Conservation (phyloP, 345 rosid species). For the Boechera retrofracta region DNA sequence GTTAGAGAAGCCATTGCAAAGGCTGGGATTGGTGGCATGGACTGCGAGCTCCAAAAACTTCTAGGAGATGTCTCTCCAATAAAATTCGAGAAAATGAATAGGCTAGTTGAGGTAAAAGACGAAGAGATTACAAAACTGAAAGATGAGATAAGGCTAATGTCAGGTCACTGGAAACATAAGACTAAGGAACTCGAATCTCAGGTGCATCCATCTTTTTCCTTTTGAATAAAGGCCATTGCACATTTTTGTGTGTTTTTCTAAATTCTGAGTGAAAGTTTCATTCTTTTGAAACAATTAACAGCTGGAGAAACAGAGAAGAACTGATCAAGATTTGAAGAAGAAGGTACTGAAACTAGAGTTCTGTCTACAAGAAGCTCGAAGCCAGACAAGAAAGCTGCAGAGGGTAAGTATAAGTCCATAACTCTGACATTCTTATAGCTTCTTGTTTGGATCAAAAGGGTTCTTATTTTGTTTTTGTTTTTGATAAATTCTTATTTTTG, state of each 20-base stretch:
- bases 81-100: conserved; percentile 64
- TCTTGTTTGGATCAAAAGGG: conserved; percentile 1
- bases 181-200: conserved; percentile 79
- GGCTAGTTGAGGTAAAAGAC: conserved; percentile 60
- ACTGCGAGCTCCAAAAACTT: conserved; percentile 56
- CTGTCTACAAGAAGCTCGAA: conserved; percentile 50
- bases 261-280: neutral
- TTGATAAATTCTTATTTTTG: neutral
- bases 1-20: conserved; percentile 64
- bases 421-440: neutral
- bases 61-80: conserved; percentile 65
- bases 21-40: conserved; percentile 54
- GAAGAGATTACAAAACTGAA: conserved; percentile 66
- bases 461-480: neutral
- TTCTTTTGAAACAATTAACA: neutral
- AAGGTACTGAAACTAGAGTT: conserved; percentile 45
- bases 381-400: conserved; percentile 75
- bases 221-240: neutral
- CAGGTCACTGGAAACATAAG: conserved; percentile 83
- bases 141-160: conserved; percentile 77
- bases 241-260: neutral
- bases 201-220: conserved; percentile 44
- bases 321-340: conserved; percentile 45
- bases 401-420: conserved; percentile 52
- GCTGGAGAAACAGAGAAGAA: conserved; percentile 45